A percentile compares a stretch with the other conserved stretches of the same genome.
Evolutionary conservation across 129 eudicot species (phyloP).

Genomic region (Lonicera japonica): DNA sequence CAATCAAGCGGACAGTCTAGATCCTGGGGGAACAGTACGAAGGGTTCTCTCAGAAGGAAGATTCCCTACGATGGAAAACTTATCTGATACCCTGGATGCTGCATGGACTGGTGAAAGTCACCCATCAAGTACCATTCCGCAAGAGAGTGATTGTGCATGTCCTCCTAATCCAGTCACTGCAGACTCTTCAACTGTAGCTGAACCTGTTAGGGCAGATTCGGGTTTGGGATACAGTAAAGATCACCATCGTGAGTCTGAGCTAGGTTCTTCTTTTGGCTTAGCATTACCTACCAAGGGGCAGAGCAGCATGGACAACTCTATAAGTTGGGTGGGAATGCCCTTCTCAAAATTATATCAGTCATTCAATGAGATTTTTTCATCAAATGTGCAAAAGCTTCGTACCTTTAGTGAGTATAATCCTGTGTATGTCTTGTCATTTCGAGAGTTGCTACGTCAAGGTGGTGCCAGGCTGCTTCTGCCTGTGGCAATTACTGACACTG

Average conservation of each 20-base stretch:
- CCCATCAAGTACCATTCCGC: background rate
- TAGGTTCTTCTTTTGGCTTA: constrained; percentile 5
- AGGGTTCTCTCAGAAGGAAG: constrained; percentile 34
- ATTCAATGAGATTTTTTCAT: constrained; percentile 20
- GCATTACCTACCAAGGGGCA: constrained; percentile 14
- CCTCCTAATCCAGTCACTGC: constrained; percentile 2
- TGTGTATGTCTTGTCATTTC: constrained; percentile 28
- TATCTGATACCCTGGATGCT: constrained; percentile 47
- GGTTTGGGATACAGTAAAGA: constrained; percentile 6
- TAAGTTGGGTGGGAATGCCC: constrained; percentile 33
- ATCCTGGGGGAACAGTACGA: constrained; percentile 13
- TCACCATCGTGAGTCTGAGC: constrained; percentile 9
- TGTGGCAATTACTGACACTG: constrained; percentile 26
- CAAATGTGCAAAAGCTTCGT: constrained; percentile 27
- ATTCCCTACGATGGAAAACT: constrained; percentile 14
- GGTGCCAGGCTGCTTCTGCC: constrained; percentile 46
- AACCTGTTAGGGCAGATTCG: constrained; percentile 6
- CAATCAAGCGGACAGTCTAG: constrained; percentile 4
- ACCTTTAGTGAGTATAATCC: constrained; percentile 36
- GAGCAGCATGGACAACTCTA: constrained; percentile 21
- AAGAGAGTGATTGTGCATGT: constrained; percentile 11
- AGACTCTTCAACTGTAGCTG: constrained; percentile 11
- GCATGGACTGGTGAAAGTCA: constrained; percentile 45
- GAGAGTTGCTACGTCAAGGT: constrained; percentile 30
- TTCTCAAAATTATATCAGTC: constrained; percentile 25